Percentiles rank a stretch among this genome's conserved stretches.
Evolutionary conservation across 495 filamentous ascomycete genomes (phyloP).

Genomic region (Pseudevernia furfuracea): DNA sequence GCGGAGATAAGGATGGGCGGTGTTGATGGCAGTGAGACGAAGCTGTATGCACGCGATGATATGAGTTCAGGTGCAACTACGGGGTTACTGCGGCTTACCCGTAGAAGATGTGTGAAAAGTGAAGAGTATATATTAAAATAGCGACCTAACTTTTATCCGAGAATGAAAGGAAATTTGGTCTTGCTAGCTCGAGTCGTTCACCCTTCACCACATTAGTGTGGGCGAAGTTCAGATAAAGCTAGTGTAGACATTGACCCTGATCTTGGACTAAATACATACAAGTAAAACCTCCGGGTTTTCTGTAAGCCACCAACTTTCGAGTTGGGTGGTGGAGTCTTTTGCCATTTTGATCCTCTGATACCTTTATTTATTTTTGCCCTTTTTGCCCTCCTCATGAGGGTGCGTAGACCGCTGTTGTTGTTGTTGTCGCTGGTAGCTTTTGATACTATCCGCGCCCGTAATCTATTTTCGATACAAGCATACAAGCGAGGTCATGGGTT

Average conservation of each 20-base stretch:
- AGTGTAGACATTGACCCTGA: not conserved
- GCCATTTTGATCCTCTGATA: conserved; percentile 2
- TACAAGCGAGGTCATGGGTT: not conserved
- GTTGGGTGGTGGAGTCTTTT: not conserved
- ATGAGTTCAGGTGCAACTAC: not conserved
- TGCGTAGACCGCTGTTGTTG: not conserved
- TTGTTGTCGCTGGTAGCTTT: not conserved
- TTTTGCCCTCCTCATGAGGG: not conserved
- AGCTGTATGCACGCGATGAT: not conserved
- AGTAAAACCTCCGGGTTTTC: not conserved
- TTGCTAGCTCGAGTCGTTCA: not conserved
- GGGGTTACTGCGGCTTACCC: no score
- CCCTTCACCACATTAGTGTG: not conserved
- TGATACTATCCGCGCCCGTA: not conserved
- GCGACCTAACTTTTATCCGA: no score
- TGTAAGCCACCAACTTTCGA: not conserved
- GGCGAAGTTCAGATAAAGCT: not conserved
- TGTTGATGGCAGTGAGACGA: not conserved
- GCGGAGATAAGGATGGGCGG: not conserved
- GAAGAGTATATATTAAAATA: no score
- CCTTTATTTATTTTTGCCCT: not conserved
- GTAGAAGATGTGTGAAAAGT: no score
- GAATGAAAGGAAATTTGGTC: not conserved
- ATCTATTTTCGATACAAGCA: not conserved
- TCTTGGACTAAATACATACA: no score